phyloP scores from a whole-genome alignment of 805 yeast genomes.

The Sporopachydermia quercuum region DNA sequence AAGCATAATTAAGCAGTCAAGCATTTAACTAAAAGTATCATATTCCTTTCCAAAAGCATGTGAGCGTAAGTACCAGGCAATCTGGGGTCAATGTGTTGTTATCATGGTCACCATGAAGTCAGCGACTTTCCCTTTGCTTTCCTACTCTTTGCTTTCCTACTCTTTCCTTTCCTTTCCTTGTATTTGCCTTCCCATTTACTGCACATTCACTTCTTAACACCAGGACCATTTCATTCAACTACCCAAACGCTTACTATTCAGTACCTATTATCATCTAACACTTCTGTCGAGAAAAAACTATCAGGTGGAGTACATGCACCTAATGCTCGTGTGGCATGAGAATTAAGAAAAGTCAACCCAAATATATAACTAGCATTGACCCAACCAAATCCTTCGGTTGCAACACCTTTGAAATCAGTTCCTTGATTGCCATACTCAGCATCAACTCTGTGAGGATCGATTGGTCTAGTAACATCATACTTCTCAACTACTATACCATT shows the following conservation, averaged over 20 bases:
- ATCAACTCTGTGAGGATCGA: constrained; percentile 79
- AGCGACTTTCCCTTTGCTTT: too few relatives aligned
- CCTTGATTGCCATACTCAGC: constrained; percentile 99
- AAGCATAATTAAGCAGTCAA: too few relatives aligned
- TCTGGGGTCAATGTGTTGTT: too few relatives aligned
- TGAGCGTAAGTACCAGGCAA: too few relatives aligned
- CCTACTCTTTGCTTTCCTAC: too few relatives aligned
- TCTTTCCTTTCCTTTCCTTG: neutral
- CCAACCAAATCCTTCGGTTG: constrained; percentile 97
- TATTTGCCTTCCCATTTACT: too few relatives aligned
- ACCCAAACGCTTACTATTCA: too few relatives aligned
- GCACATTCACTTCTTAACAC: neutral
- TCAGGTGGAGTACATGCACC: constrained; percentile 69
- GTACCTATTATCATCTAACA: constrained; percentile 1
- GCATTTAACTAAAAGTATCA: too few relatives aligned
- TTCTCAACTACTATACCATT: constrained; percentile 94
- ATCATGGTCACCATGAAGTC: too few relatives aligned
- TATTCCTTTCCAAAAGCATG: too few relatives aligned
- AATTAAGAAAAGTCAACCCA: constrained; percentile 54
- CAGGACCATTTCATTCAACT: too few relatives aligned
- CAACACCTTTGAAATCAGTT: constrained; percentile 79
- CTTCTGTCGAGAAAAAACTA: constrained; percentile 29
- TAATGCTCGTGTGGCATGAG: constrained; percentile 57
- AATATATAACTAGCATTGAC: constrained; percentile 75
- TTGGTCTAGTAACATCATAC: constrained; percentile 73